A percentile compares a stretch with the other conserved stretches of the same genome.
Evolutionary conservation across 1,284 basidiomycete species (phyloP).

Genomic region (Xanthoconium separans): DNA sequence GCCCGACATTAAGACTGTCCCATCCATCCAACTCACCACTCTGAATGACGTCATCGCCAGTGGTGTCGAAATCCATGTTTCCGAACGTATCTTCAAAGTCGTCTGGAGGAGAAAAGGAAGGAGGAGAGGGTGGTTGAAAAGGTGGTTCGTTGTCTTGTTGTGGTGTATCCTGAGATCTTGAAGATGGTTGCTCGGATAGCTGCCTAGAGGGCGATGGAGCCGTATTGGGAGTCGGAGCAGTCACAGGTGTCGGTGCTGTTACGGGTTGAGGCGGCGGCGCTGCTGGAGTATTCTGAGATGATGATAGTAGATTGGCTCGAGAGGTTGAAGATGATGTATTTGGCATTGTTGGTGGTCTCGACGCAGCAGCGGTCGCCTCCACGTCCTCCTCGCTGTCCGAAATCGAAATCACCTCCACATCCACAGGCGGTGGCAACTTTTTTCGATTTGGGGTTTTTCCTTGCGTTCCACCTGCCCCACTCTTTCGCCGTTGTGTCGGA

Average conservation of each 20-base stretch:
- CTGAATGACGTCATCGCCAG: not conserved
- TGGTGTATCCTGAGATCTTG: not conserved
- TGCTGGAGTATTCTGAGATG: not conserved
- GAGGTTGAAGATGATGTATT: not conserved
- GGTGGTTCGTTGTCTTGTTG: not conserved
- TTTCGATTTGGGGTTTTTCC: not conserved
- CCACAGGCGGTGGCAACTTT: conserved; percentile 5
- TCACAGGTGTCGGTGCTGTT: not conserved
- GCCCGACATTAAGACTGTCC: conserved; percentile 8
- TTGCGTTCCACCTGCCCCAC: conserved; percentile 2
- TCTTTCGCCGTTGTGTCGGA: conserved; percentile 4
- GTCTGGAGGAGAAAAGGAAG: conserved; percentile 11
- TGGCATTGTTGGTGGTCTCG: not conserved
- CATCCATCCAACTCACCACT: not conserved
- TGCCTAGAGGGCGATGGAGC: not conserved
- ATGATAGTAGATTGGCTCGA: not conserved
- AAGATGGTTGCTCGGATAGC: not conserved
- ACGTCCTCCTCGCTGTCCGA: conserved; percentile 28
- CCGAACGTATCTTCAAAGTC: conserved; percentile 22
- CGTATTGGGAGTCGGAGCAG: not conserved
- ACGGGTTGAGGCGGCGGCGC: not conserved
- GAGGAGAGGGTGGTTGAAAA: not conserved
- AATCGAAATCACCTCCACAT: conserved; percentile 28
- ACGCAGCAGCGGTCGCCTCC: not conserved
- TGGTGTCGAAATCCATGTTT: conserved; percentile 14